phyloP scores from a whole-genome alignment of 2,329 filamentous ascomycete species.

The Aspergillus pseudoterreus region DNA sequence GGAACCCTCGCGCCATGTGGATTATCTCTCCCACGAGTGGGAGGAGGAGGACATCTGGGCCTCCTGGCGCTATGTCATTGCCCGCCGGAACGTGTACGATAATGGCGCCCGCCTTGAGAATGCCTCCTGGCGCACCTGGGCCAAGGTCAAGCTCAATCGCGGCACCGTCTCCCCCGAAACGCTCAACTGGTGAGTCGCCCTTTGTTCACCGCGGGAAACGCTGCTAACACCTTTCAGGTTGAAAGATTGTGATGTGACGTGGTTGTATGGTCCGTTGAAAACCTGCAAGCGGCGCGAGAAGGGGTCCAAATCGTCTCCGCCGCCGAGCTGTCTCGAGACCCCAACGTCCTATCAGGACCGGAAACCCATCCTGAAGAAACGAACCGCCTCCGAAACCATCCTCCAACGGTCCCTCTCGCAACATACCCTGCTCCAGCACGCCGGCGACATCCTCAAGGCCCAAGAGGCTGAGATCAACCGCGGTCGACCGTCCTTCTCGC shows the following conservation, averaged over 20 bases:
- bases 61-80: constrained; percentile 90
- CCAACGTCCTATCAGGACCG: constrained; percentile 67
- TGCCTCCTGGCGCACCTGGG: constrained; percentile 96
- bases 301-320: constrained; percentile 46
- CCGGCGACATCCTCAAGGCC: constrained; percentile 78
- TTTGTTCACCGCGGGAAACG: neutral
- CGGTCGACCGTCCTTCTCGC: constrained; percentile 55
- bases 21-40: constrained; percentile 92
- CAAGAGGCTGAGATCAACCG: constrained; percentile 61
- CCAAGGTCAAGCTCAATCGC: constrained; percentile 83
- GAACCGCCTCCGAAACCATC: constrained; percentile 94
- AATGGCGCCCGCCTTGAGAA: constrained; percentile 86
- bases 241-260: constrained; percentile 95
- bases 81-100: constrained; percentile 71
- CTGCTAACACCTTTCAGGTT: constrained; percentile 56
- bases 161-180: constrained; percentile 86
- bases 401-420: constrained; percentile 83
- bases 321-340: constrained; percentile 55
- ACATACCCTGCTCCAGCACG: constrained; percentile 85
- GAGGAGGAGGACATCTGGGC: constrained; percentile 95
- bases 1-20: constrained; percentile 83
- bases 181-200: constrained; percentile 74
- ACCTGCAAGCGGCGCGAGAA: constrained; percentile 59
- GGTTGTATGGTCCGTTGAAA: constrained; percentile 92
- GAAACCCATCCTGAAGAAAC: constrained; percentile 94